These are phyloP conservation scores for Diutina siamensis DNA, from an alignment of 1,139 yeast species.

Conservation along the genomic window DNA sequence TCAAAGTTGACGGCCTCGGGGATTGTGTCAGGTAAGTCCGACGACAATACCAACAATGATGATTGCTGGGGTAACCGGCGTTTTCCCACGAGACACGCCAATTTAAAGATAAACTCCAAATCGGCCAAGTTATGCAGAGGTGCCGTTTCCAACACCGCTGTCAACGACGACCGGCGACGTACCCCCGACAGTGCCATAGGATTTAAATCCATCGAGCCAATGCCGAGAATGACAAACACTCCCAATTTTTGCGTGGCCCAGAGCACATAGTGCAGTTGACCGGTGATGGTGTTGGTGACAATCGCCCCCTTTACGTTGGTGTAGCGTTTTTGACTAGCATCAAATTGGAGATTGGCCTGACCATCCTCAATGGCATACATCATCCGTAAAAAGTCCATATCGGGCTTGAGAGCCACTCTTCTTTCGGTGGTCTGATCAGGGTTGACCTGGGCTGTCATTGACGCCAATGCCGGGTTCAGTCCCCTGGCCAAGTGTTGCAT, in stretches of 20 bases:
- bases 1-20: conserved; percentile 29
- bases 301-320: conserved; percentile 26
- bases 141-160: conserved; percentile 29
- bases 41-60: conserved; percentile 11
- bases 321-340: conserved; percentile 9
- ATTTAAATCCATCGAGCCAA: conserved; percentile 27
- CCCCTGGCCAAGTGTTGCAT: conserved; percentile 10
- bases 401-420: conserved; percentile 23
- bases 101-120: conserved; percentile 25
- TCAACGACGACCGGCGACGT: conserved; percentile 23
- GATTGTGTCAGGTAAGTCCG: conserved; percentile 23
- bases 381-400: conserved; percentile 6
- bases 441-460: conserved; percentile 20
- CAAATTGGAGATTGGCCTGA: conserved; percentile 7
- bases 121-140: conserved; percentile 30
- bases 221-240: conserved; percentile 18
- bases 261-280: conserved; percentile 24
- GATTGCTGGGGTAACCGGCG: no score
- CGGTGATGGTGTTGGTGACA: conserved; percentile 28
- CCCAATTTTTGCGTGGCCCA: conserved; percentile 19
- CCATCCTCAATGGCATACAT: not conserved
- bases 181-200: conserved; percentile 11
- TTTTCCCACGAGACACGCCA: conserved; percentile 19
- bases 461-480: conserved; percentile 9
- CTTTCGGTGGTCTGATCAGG: conserved; percentile 17